Percentiles rank a stretch among this genome's conserved stretches.
Conservation (phyloP, 805 yeast species). For the Ogataea methylovora region DNA sequence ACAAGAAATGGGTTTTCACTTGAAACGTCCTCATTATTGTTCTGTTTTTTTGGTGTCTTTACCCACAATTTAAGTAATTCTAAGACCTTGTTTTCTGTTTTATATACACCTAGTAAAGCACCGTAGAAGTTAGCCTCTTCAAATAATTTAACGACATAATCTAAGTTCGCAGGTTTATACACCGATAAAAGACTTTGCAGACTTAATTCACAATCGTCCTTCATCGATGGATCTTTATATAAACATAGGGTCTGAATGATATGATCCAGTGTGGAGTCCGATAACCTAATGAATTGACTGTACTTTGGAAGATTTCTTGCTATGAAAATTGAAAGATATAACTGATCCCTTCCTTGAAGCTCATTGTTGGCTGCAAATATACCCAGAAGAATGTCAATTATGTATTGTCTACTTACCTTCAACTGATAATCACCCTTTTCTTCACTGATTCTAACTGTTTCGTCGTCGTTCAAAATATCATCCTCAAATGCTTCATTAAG, state of each 20-base stretch:
- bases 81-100: constrained; percentile 42
- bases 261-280: constrained; percentile 47
- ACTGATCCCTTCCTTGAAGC: constrained; percentile 21
- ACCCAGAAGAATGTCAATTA: constrained; percentile 65
- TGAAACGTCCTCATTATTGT: constrained; percentile 1
- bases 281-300: constrained; percentile 68
- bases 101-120: constrained; percentile 52
- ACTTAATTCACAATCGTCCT: constrained; percentile 67
- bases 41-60: constrained; percentile 6
- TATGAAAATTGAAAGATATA: constrained; percentile 56
- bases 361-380: constrained; percentile 34
- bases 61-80: constrained; percentile 52
- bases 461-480: constrained; percentile 58
- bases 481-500: constrained; percentile 84
- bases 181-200: constrained; percentile 62
- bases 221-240: constrained; percentile 24
- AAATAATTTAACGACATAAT: constrained; percentile 40
- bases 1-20: too few relatives aligned
- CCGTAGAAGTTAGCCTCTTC: constrained; percentile 47
- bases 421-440: constrained; percentile 15
- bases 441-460: constrained; percentile 15
- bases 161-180: constrained; percentile 52
- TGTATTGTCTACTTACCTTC: constrained; percentile 62
- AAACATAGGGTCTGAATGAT: constrained; percentile 45
- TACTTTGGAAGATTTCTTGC: constrained; percentile 81